Evolutionary conservation across 371 early-diverging fungal species (phyloP), one percentile per base, ranked within the genome.

Genomic region (Blakeslea trispora): DNA sequence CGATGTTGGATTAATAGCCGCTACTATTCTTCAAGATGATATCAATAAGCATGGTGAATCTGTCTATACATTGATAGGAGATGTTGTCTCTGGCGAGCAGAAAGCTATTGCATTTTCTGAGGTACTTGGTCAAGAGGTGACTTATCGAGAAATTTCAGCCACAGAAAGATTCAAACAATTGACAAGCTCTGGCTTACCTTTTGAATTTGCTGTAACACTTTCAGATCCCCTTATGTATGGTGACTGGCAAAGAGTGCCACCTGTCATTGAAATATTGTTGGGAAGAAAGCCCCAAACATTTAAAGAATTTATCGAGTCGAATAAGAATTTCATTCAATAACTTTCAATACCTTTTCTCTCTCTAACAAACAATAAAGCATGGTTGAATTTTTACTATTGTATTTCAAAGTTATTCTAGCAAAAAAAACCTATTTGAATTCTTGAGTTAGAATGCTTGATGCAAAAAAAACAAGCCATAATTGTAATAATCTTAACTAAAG

Each of bases 201-300:
- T 28, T 28, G 28, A 28, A 28, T 28, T 28, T 28, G 28, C 28
- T 28, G 28, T 28, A 5, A 28, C 28, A 28, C 28, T 28, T 28
- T 28, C 28, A 28, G 28, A 28, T 28, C 28, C 28, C 28, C 7
- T 28, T 3, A 28, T 28, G 28, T 7, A 28, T 28, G 28, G 28
- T 5, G 28, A 28, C 7, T 28, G 28, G 28, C 28, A 28, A 28
- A 28, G 28, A 28, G 28, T 41, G 5, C 14, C 41, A 18, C n/a
- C 14, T 41, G 41, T 14, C 11, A 35, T 46, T 18, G 41, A 34
- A 10, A 47, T 59, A 31, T 19, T 67, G 1, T 45, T 67, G 10
- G 53, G 59, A 22, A 35, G 57, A 24, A 39, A 55, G 22, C 59
- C 59, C 0, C 56, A 67, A 44, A 34, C 61, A n/a, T 45, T 65